Percentiles rank a stretch among this genome's conserved stretches.
Evolutionary conservation across 1,284 basidiomycete species (phyloP).

Genomic region (Takashimella koratensis): DNA sequence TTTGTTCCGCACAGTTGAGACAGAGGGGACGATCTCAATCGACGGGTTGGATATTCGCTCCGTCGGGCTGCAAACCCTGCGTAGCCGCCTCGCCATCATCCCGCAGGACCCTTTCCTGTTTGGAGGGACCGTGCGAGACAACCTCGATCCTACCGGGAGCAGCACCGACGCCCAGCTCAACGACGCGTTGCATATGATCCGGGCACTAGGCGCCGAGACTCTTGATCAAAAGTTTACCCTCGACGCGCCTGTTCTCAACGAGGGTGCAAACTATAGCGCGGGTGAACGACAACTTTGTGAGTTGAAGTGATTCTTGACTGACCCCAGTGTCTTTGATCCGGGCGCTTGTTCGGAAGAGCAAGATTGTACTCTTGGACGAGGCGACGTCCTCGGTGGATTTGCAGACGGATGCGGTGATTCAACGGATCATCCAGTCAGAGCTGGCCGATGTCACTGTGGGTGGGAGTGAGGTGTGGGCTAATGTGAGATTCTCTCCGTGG

Average conservation of each 20-base stretch:
- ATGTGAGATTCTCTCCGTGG: slow-evolving; percentile 68
- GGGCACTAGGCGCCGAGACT: neutral
- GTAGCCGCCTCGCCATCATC: slow-evolving; percentile 62
- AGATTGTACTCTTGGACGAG: slow-evolving; percentile 61
- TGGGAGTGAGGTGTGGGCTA: too few species aligned
- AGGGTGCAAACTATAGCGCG: slow-evolving; percentile 26
- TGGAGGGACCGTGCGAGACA: slow-evolving; percentile 42
- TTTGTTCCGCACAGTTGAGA: slow-evolving; percentile 70
- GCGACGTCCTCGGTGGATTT: slow-evolving; percentile 62
- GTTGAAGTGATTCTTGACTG: too few species aligned
- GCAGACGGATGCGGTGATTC: slow-evolving; percentile 70
- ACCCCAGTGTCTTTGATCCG: slow-evolving; percentile 66
- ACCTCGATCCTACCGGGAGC: slow-evolving; percentile 53
- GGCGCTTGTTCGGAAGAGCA: slow-evolving; percentile 66
- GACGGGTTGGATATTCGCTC: neutral
- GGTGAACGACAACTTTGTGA: slow-evolving; percentile 13
- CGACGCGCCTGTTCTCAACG: slow-evolving; percentile 47
- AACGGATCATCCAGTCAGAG: slow-evolving; percentile 68
- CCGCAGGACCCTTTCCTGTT: slow-evolving; percentile 45
- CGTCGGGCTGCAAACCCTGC: slow-evolving; percentile 42
- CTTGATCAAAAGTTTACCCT: slow-evolving; percentile 55
- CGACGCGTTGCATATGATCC: slow-evolving; percentile 52
- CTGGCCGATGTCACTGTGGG: slow-evolving; percentile 55
- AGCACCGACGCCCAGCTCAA: slow-evolving; percentile 56
- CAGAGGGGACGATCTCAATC: slow-evolving; percentile 14